Evolutionary conservation across 179 eudicot genomes (phyloP).

Genomic region (Vitellaria paradoxa): DNA sequence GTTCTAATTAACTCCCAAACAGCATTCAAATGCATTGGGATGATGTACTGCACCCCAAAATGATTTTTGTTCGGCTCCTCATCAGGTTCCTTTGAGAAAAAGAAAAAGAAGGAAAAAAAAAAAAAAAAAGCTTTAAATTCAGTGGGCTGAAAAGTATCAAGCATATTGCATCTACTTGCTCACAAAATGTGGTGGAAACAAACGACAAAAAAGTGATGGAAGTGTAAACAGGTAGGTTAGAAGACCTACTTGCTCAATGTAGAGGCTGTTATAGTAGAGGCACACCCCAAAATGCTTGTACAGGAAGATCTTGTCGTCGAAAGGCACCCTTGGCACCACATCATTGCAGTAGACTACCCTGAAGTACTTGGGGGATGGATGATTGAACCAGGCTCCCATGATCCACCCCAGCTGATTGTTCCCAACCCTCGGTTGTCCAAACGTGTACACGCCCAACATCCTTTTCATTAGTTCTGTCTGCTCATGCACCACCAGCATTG

Average conservation of each 20-base stretch:
- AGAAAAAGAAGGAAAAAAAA: background rate
- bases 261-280: conserved; percentile 76
- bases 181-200: background rate
- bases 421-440: conserved; percentile 87
- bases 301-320: conserved; percentile 65
- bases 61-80: conserved; percentile 79
- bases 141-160: background rate
- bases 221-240: background rate
- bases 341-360: conserved; percentile 89
- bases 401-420: conserved; percentile 48
- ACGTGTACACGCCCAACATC: conserved; percentile 66
- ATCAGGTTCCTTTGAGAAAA: conserved; percentile 38
- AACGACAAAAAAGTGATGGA: background rate
- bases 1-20: conserved; percentile 75
- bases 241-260: conserved; percentile 45
- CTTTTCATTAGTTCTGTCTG: conserved; percentile 54
- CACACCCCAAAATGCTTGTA: conserved; percentile 84
- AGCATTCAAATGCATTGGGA: conserved; percentile 59
- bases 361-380: conserved; percentile 44
- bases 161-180: background rate
- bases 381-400: conserved; percentile 46
- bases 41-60: conserved; percentile 45
- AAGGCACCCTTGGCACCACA: conserved; percentile 87
- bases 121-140: background rate
- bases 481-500: conserved; percentile 54